Conservation (phyloP, 495 filamentous ascomycete genomes). For the Rhizodiscina lignyota region DNA sequence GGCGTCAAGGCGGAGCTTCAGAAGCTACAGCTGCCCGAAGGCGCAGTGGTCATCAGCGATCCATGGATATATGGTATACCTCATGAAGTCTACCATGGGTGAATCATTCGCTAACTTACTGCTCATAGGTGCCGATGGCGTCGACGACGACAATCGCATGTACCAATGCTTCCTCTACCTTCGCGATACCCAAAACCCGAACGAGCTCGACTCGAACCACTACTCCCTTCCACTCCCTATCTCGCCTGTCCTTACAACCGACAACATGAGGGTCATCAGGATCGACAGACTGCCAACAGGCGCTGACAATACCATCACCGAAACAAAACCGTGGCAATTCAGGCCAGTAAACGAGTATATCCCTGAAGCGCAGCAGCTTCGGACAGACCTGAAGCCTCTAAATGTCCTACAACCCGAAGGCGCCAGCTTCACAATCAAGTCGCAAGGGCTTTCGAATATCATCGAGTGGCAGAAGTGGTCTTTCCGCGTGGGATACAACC, state of each 20-base stretch:
- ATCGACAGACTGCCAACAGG: conserved; percentile 45
- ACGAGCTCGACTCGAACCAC: conserved; percentile 51
- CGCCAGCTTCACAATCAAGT: conserved; percentile 43
- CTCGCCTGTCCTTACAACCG: conserved; percentile 56
- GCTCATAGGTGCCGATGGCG: conserved; percentile 36
- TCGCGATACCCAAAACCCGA: conserved; percentile 35
- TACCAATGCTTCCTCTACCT: conserved; percentile 55
- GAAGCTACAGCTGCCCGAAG: conserved; percentile 47
- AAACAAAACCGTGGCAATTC: conserved; percentile 35
- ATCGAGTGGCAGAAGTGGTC: conserved; percentile 57
- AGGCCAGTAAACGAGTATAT: conserved; percentile 54
- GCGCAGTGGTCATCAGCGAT: conserved; percentile 41
- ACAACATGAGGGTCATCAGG: conserved; percentile 45
- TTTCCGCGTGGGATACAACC: conserved; percentile 59
- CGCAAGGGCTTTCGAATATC: conserved; percentile 25
- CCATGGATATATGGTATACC: conserved; percentile 55
- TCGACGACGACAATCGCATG: conserved; percentile 42
- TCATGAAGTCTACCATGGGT: background rate
- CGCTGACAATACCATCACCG: conserved; percentile 38
- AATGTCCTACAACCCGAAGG: conserved; percentile 65
- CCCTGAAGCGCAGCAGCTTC: conserved; percentile 48
- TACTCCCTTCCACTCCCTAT: conserved; percentile 67
- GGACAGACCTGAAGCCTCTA: conserved; percentile 53
- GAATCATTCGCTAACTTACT: background rate
- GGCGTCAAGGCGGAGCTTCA: conserved; percentile 43